These are phyloP conservation scores for Quercus variabilis DNA, from an alignment of 306 rosid genomes.

Conservation along the genomic window DNA sequence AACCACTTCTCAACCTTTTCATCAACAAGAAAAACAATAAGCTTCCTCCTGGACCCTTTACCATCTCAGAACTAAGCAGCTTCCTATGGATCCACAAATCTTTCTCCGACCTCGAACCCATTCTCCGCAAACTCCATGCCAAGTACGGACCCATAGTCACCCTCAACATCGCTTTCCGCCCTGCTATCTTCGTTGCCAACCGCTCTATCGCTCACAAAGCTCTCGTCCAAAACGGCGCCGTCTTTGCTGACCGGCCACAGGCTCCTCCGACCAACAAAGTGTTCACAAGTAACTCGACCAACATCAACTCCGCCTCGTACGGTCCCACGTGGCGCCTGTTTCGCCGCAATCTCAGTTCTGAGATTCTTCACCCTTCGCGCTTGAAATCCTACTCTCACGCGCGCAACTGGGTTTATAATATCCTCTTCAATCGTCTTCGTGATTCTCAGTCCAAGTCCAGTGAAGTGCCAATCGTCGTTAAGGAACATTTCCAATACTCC, in stretches of 20 bases:
- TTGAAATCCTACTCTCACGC: slow-evolving; percentile 30
- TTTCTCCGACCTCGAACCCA: slow-evolving; percentile 11
- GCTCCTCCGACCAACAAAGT: slow-evolving; percentile 13
- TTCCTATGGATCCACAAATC: slow-evolving; percentile 1
- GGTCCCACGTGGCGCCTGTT: slow-evolving; percentile 38
- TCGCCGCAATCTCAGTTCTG: slow-evolving; percentile 38
- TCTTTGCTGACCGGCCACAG: slow-evolving; percentile 33
- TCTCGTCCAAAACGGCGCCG: slow-evolving; percentile 28
- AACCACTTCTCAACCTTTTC: not conserved
- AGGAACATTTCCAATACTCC: slow-evolving; percentile 24
- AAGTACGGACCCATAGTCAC: slow-evolving; percentile 36
- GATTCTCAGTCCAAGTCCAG: not conserved
- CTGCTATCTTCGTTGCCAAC: slow-evolving; percentile 26
- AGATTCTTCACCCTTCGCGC: slow-evolving; percentile 30
- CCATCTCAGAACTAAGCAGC: slow-evolving; percentile 4
- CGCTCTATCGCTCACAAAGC: slow-evolving; percentile 34
- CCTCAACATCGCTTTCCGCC: slow-evolving; percentile 15
- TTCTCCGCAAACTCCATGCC: slow-evolving; percentile 19
- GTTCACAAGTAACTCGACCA: slow-evolving; percentile 26
- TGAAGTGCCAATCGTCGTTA: not conserved
- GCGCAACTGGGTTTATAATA: slow-evolving; percentile 31
- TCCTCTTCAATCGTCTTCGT: slow-evolving; percentile 19
- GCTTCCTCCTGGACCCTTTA: slow-evolving; percentile 38
- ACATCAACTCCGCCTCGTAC: slow-evolving; percentile 30
- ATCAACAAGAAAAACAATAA: not conserved